These are phyloP conservation scores for Teunomyces cretensis DNA, from an alignment of 805 yeast species.

Conservation along the genomic window DNA sequence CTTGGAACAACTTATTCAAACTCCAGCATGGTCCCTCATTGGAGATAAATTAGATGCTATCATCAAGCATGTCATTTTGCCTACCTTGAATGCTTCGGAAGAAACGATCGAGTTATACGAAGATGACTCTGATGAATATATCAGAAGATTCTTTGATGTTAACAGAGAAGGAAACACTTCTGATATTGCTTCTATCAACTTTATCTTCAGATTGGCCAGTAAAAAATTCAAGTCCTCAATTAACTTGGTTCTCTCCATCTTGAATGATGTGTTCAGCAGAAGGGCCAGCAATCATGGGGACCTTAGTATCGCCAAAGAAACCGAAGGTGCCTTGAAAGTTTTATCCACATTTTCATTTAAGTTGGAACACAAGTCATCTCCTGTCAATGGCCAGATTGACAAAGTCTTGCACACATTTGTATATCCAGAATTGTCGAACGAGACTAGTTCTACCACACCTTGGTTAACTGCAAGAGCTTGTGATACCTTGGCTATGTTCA, in stretches of 20 bases:
- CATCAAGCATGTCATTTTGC: constrained; percentile 39
- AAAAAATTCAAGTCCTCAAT: constrained; percentile 41
- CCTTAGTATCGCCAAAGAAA: constrained; percentile 30
- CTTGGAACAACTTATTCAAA: constrained; percentile 41
- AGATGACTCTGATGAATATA: constrained; percentile 47
- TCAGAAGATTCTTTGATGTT: constrained; percentile 45
- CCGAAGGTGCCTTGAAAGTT: constrained; percentile 44
- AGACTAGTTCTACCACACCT: constrained; percentile 30
- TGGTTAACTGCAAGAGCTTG: constrained; percentile 48
- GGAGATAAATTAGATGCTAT: constrained; percentile 42
- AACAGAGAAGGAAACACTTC: constrained; percentile 48
- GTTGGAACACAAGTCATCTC: constrained; percentile 34
- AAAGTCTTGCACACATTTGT: constrained; percentile 37
- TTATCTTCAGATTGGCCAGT: constrained; percentile 38
- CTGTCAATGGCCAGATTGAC: constrained; percentile 41
- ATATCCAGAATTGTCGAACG: constrained; percentile 38
- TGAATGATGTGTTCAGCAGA: constrained; percentile 35
- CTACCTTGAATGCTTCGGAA: constrained; percentile 38
- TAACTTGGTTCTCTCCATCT: constrained; percentile 26
- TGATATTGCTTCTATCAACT: constrained; percentile 51
- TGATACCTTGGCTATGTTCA: constrained; percentile 44
- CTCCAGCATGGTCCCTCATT: constrained; percentile 38
- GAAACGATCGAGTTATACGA: constrained; percentile 43
- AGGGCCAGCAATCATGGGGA: constrained; percentile 30
- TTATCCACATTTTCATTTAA: constrained; percentile 41